Base-by-base conservation (phyloP, 306 rosid species). In the Quercus parvula region DNA sequence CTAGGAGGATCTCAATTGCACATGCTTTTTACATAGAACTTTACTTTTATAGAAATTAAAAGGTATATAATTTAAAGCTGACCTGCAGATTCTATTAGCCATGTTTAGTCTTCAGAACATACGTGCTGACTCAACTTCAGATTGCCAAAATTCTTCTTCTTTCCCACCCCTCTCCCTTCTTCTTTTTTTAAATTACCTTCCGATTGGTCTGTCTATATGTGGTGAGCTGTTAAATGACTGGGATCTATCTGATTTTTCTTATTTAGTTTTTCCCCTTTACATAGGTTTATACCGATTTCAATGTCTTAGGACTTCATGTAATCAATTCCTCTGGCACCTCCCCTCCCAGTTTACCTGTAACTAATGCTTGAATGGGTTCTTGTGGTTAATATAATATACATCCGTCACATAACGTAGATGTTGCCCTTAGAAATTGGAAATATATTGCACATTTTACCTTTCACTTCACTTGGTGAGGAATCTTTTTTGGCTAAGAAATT, bases 71-170 rank as follows among this genome's bases (percentile, higher is more conserved):
- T 54, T 49, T 64, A 27, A 24, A 77, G 78, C 41, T 41, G 46
- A 27, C 71, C 30, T 54, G 52, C 64, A 49, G 76, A 58, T 49
- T 51, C 69, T 51, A 33, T 57, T 24, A 6, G 74, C 59, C 68
- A 38, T 68, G 75, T 68, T 57, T 74, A 33, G 71, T 49, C 54
- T 49, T 72, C 76, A 74, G 59, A 74, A 54, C 17, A 52, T 57
- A 46, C 78, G 13, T 24, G 18, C 44, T 68, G 71, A 62, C 68
- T 82, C 67, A 66, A 35, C 15, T 76, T 58, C 38, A 69, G 76
- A 41, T 12, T 11, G 38, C 73, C 74, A 12, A 66, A 52, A 2
- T 49, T 49, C 54, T 49, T 49, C 54, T 12, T 49, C 66, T 63
- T 55, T 55, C 5, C 5, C 54, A 12, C 17, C 54, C 54, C 54